These are phyloP conservation scores for Elongisporangium anandrum DNA, from an alignment of 352 stramenopile genomes.

Conservation along the genomic window DNA sequence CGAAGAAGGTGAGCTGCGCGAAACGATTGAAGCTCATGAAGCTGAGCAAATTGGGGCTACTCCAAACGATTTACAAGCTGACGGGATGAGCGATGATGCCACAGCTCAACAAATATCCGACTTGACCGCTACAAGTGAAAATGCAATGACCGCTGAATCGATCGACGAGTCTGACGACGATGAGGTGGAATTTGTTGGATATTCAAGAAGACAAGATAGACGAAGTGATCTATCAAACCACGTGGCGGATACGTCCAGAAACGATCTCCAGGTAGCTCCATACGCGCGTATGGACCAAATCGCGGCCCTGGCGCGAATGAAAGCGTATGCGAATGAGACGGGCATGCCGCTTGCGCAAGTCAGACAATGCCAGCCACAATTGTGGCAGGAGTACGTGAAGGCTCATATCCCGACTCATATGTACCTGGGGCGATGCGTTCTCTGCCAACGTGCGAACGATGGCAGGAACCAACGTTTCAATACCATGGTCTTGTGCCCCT, in stretches of 20 bases:
- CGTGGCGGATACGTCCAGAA: neutral
- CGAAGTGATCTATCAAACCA: neutral
- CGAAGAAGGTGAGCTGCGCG: neutral
- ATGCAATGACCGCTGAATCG: neutral
- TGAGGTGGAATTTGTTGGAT: conserved; percentile 1
- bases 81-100: neutral
- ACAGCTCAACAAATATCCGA: neutral
- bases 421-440: conserved; percentile 20
- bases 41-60: neutral
- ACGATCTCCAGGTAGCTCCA: neutral
- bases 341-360: conserved; percentile 12
- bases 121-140: neutral
- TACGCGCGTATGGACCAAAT: neutral
- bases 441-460: conserved; percentile 36
- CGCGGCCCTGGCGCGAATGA: neutral
- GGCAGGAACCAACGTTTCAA: conserved; percentile 51
- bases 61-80: neutral
- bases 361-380: conserved; percentile 21
- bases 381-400: conserved; percentile 39
- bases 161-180: neutral
- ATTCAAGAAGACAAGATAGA: neutral
- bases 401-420: conserved; percentile 17
- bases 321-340: neutral
- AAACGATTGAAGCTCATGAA: neutral
- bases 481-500: conserved; percentile 38